Evolutionary conservation across 805 yeast species (phyloP).

Genomic region (Ogataea glucozyma): DNA sequence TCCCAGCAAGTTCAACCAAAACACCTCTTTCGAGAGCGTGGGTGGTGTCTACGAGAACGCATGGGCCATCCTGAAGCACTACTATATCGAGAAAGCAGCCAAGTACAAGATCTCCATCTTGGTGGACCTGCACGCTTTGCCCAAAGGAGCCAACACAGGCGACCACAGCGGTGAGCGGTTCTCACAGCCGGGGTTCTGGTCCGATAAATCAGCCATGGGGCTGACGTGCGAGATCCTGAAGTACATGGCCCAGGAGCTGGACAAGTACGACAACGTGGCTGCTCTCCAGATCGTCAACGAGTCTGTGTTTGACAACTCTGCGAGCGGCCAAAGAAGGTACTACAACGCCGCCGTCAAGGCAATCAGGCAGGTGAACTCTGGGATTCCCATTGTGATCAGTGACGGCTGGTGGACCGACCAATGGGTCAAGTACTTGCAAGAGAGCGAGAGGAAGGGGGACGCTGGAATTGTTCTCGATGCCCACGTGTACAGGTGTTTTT

Average conservation of each 20-base stretch:
- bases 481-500: conserved; percentile 85
- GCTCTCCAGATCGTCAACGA: conserved; percentile 90
- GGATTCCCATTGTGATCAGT: conserved; percentile 74
- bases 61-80: conserved; percentile 61
- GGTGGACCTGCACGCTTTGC: conserved; percentile 85
- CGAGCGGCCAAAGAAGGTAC: conserved; percentile 54
- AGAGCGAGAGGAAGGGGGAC: conserved; percentile 40
- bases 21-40: conserved; percentile 62
- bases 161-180: conserved; percentile 78
- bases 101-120: conserved; percentile 67
- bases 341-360: conserved; percentile 63
- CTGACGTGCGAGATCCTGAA: conserved; percentile 52
- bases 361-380: conserved; percentile 55
- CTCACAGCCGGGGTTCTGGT: conserved; percentile 68
- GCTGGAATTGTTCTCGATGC: conserved; percentile 76
- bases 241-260: conserved; percentile 63
- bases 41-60: conserved; percentile 65
- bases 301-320: conserved; percentile 61
- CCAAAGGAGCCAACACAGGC: conserved; percentile 88
- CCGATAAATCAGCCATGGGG: conserved; percentile 39
- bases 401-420: conserved; percentile 93
- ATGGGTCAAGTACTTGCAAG: conserved; percentile 67
- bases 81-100: conserved; percentile 59
- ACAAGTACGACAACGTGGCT: conserved; percentile 60
- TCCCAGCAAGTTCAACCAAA: conserved; percentile 56